Evolutionary conservation across 352 stramenopile genomes (phyloP), one percentile per base, ranked within the genome.

Genomic region (Phytophthora multivora): DNA sequence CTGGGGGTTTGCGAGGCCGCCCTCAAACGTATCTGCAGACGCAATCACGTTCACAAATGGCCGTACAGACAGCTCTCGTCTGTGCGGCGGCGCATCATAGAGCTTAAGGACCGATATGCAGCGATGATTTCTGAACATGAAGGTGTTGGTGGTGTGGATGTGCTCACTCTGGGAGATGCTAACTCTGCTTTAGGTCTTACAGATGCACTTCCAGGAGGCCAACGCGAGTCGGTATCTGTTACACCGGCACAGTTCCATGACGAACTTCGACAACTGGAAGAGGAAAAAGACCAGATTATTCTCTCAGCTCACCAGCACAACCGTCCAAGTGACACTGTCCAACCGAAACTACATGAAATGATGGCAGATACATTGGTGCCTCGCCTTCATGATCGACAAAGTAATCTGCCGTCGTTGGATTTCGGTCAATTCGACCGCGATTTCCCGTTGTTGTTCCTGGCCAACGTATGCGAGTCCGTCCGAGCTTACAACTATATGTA

Each of bases 11-110:
- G 83, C 15, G 85, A 94, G 49, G 85, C 80, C n/a, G 85, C 85
- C n/a, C 59, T 94, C 10, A 94, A 92, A 71, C 82, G 85, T 2
- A 88, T 91, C 35, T 94, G 85, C 41, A 80, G 85, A 23, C 80
- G 81, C 31, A 89, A 91, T 52, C 58, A 61, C 39, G 88, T 94
- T 52, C 68, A 59, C 19, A 88, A 88, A 46, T 94, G 85, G 85
- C 85, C 85, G 13, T 94, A 86, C 46, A 73, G 85, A 43, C 75
- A 90, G 42, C 45, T 91, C 5, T 71, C 80, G n/a, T 91, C 81
- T 8, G 71, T 91, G 15, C 60, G 63, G 36, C 72, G 75, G 21
- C 79, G 79, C 21, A 88, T 90, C 38, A 38, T 60, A 10, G 67
- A 80, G 6, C 61, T 85, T 2, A 57, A 73, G 13, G 31, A 60